Percentiles rank a stretch among this genome's conserved stretches.
These are phyloP conservation scores for Breynia disticha DNA, from an alignment of 441 rosid genomes.

Conservation along the genomic window DNA sequence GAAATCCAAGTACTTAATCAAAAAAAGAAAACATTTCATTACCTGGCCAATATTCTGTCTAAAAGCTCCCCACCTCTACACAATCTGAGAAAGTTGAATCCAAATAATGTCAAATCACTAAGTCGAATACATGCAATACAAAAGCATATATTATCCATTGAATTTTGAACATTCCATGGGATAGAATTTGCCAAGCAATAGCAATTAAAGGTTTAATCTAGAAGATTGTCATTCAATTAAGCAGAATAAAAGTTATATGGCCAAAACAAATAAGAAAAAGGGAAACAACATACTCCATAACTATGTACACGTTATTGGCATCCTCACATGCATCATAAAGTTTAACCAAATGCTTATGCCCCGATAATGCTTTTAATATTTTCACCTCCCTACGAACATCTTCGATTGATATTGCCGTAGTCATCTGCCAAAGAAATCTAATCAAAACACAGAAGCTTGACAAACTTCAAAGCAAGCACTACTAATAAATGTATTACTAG, in stretches of 20 bases:
- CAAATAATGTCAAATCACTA: neutral
- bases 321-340: constrained; percentile 91
- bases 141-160: neutral
- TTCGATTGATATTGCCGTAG: constrained; percentile 84
- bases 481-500: too few relatives aligned
- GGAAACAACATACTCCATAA: constrained; percentile 81
- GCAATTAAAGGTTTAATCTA: too few relatives aligned
- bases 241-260: neutral
- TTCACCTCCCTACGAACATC: constrained; percentile 96
- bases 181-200: neutral
- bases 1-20: neutral
- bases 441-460: neutral
- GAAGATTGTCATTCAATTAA: neutral
- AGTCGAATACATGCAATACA: neutral
- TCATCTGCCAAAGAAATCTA: constrained; percentile 46
- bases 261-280: neutral
- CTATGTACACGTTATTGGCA: constrained; percentile 84
- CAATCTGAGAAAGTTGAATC: constrained; percentile 37
- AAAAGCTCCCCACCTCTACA: constrained; percentile 95
- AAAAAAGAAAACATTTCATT: neutral
- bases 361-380: constrained; percentile 72
- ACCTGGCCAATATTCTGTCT: constrained; percentile 90
- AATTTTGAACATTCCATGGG: neutral
- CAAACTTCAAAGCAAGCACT: neutral
- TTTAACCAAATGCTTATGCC: constrained; percentile 68